Evolutionary conservation across 2,329 filamentous ascomycete genomes (phyloP).

Genomic region (Aureobasidium mangrovei): DNA sequence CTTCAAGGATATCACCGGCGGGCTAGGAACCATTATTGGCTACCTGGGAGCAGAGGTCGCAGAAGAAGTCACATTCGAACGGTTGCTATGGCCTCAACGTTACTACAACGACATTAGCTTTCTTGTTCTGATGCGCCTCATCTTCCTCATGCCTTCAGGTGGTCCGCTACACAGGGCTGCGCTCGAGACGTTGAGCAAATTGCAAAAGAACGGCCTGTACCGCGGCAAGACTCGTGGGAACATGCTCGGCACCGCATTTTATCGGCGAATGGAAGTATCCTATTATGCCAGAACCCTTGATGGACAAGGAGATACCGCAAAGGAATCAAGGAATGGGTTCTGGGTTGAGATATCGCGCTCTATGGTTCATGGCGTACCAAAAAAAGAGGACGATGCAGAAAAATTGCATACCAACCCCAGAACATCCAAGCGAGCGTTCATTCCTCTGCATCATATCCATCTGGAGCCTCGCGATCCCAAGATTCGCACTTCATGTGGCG

Average conservation of each 20-base stretch:
- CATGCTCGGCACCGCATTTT: background rate
- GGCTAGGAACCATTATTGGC: background rate
- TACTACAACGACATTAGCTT: background rate
- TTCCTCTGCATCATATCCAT: background rate
- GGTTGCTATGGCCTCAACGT: background rate
- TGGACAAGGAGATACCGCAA: background rate
- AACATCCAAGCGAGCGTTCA: background rate
- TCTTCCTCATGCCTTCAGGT: background rate
- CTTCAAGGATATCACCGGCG: background rate
- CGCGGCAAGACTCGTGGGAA: background rate
- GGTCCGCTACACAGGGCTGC: background rate
- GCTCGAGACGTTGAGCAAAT: background rate
- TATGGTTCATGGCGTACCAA: background rate
- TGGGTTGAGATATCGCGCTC: background rate
- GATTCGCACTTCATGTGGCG: background rate
- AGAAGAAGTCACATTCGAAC: background rate
- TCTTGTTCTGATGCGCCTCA: background rate
- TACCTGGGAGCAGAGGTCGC: background rate
- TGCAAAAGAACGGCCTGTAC: background rate
- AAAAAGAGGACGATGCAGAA: background rate
- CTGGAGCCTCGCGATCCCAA: background rate
- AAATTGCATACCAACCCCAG: background rate
- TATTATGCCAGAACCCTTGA: background rate
- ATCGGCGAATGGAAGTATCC: background rate
- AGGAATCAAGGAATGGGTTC: background rate